A percentile compares a stretch with the other conserved stretches of the same genome.
Evolutionary conservation across 2,329 filamentous ascomycete genomes (phyloP).

Genomic region (Trichoderma breve): DNA sequence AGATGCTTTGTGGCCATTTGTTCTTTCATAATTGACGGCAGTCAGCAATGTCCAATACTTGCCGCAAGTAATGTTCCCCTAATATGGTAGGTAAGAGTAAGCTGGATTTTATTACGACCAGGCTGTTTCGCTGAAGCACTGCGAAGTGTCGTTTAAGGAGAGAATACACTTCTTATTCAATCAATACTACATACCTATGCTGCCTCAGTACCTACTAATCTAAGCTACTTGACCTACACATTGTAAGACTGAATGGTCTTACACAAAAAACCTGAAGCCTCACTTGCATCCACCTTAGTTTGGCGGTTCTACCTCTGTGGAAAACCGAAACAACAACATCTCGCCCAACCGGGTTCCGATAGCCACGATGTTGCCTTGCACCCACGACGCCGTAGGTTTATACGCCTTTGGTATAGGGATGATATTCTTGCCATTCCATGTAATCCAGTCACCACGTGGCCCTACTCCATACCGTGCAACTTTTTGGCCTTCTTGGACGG

Average conservation of each 20-base stretch:
- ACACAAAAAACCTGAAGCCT: neutral
- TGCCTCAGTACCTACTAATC: neutral
- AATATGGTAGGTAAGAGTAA: neutral
- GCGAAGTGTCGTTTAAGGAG: neutral
- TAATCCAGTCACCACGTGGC: neutral
- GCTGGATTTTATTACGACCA: neutral
- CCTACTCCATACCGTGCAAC: neutral
- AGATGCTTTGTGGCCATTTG: neutral
- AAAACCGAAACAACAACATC: neutral
- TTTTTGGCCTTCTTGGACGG: neutral
- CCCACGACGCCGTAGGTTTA: neutral
- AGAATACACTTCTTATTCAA: neutral
- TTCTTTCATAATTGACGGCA: too few relatives aligned
- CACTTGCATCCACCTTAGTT: neutral
- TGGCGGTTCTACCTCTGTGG: neutral
- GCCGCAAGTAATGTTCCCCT: too few relatives aligned
- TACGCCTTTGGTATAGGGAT: neutral
- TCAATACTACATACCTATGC: neutral
- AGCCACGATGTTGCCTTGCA: neutral
- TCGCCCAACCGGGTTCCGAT: neutral
- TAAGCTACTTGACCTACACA: neutral
- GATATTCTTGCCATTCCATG: neutral
- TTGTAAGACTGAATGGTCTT: neutral
- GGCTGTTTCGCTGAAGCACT: neutral
- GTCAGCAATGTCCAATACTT: too few relatives aligned